These are phyloP conservation scores for Eleusine indica DNA, from an alignment of 176 grass and related monocot species.

Conservation along the genomic window DNA sequence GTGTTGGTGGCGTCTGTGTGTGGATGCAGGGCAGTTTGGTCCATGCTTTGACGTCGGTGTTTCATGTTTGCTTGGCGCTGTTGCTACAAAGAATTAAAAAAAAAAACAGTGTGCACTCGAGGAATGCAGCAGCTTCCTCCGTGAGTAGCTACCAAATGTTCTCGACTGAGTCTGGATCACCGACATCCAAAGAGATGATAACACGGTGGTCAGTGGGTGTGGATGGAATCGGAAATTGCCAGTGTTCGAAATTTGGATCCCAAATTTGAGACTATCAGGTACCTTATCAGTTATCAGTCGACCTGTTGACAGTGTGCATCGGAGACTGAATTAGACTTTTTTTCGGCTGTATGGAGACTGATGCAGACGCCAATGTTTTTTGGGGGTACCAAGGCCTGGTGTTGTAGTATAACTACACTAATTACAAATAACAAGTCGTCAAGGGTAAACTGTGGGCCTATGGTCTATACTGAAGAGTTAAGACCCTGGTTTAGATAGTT, in stretches of 20 bases:
- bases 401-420: not conserved
- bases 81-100: not conserved
- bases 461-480: not conserved
- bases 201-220: not conserved
- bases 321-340: no score
- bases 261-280: not conserved
- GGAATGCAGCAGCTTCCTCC: slow-evolving; percentile 20
- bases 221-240: not conserved
- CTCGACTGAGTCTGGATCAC: slow-evolving; percentile 25
- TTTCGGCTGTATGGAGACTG: not conserved
- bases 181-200: not conserved
- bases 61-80: slow-evolving; percentile 10
- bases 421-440: not conserved
- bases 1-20: slow-evolving; percentile 42
- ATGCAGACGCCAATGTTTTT: not conserved
- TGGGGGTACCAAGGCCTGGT: no score
- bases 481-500: not conserved
- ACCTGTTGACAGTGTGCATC: not conserved
- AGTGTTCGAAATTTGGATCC: not conserved
- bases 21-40: slow-evolving; percentile 33
- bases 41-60: slow-evolving; percentile 24
- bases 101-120: not conserved
- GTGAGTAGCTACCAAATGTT: slow-evolving; percentile 21
- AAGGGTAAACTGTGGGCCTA: not conserved
- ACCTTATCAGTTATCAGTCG: not conserved